Base-by-base conservation (phyloP, 352 stramenopile genomes). In the Phytophthora ramorum region DNA sequence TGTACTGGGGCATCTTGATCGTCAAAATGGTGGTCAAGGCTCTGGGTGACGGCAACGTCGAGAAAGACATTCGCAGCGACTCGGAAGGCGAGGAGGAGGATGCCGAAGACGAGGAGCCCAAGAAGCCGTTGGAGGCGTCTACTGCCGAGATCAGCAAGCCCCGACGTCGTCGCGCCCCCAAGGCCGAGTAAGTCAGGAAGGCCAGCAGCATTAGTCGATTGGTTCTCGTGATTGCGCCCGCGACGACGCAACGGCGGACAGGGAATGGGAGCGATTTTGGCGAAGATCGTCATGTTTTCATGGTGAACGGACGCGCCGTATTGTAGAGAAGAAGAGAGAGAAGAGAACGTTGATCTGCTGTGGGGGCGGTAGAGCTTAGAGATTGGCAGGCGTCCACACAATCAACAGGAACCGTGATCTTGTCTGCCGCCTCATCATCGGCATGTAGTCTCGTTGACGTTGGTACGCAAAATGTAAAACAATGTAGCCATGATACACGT, bases 11-110 rank as follows among this genome's bases (percentile, higher is more conserved):
- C 46, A 22, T 87, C 38, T 58, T 93, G 60, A 93, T 93, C 51
- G 77, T 80, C 71, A 85, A 87, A 60, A 93, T 92, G 85, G 80
- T 91, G 7, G 35, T 76, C 57, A 85, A 84, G 66, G 81, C 80
- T 35, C 71, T 93, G 7, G 58, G 73, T 40, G 73, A 80, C 41
- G 81, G 83, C 58, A 91, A 87, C 60, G 83, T 91, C 16, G 82
- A 93, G 65, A 92, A 92, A 67, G 85, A 92, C 38, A 93, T 93
- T 26, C 85, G 85, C 55, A 93, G 83, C 60, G 85, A 91, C 62
- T 93, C 85, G 32, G 85, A 92, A 62, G 72, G 63, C 58, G 85
- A 93, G 24, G 76, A 73, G 43, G 73, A 79, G 19, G 62, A 53
- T 10, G 44, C 63, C 4, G 71, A 71, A 32, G 69, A 69, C 20